These are phyloP conservation scores for Apostasia ramifera DNA, from an alignment of 106 monocot genomes.

Conservation along the genomic window DNA sequence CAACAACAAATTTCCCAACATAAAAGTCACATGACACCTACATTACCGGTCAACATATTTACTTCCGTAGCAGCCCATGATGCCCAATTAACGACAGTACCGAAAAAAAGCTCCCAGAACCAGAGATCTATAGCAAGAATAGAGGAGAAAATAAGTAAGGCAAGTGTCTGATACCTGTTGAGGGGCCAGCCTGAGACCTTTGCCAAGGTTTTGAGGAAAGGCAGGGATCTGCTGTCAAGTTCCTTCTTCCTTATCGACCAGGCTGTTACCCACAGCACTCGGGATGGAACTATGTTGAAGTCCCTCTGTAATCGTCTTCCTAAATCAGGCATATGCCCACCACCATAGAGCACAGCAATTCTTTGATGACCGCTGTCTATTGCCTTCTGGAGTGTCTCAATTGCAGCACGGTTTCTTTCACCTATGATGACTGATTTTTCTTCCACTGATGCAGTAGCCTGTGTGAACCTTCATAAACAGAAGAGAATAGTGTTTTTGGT, in stretches of 20 bases:
- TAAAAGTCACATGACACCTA: slow-evolving; percentile 9
- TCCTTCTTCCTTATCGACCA: slow-evolving; percentile 66
- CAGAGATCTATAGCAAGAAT: slow-evolving; percentile 77
- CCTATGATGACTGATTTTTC: slow-evolving; percentile 85
- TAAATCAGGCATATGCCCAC: slow-evolving; percentile 92
- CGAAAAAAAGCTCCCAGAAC: slow-evolving; percentile 81
- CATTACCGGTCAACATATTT: slow-evolving; percentile 9
- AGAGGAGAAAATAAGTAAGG: slow-evolving; percentile 52
- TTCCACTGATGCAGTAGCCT: slow-evolving; percentile 43
- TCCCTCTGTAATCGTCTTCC: slow-evolving; percentile 58
- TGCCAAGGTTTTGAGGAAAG: slow-evolving; percentile 50
- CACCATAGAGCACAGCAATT: slow-evolving; percentile 81
- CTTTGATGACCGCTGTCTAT: slow-evolving; percentile 50
- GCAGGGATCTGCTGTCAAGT: slow-evolving; percentile 37
- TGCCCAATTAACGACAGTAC: slow-evolving; percentile 42
- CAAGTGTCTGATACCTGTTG: slow-evolving; percentile 69
- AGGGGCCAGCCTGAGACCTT: slow-evolving; percentile 57
- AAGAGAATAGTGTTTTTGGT: background rate
- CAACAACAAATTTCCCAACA: background rate
- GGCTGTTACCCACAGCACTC: slow-evolving; percentile 73
- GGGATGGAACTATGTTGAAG: slow-evolving; percentile 69
- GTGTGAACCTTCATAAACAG: slow-evolving; percentile 55
- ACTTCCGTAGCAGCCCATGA: slow-evolving; percentile 41
- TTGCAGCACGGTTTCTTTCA: slow-evolving; percentile 73
- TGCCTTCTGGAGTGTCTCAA: slow-evolving; percentile 49